phyloP scores from a whole-genome alignment of 1,139 yeast species.

The Debaryomyces sp. region DNA sequence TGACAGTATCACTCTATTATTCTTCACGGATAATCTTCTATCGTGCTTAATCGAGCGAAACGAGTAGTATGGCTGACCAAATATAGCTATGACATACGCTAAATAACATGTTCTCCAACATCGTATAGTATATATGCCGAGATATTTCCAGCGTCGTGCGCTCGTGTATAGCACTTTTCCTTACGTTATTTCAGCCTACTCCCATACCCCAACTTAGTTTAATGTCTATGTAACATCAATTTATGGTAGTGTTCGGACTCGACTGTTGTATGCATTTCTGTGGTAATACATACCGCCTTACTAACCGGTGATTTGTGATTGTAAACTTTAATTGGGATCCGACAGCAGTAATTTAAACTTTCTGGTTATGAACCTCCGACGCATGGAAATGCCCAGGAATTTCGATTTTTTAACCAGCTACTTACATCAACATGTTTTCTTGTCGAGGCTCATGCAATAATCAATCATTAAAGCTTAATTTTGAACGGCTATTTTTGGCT shows the following conservation, averaged over 20 bases:
- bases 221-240: background rate
- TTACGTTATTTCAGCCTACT: background rate
- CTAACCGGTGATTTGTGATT: background rate
- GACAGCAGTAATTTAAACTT: background rate
- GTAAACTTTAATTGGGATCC: background rate
- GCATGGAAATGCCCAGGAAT: background rate
- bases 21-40: background rate
- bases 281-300: background rate
- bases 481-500: background rate
- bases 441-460: background rate
- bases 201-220: background rate
- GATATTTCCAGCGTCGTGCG: background rate
- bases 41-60: background rate
- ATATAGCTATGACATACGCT: too few relatives aligned
- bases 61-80: background rate
- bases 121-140: background rate
- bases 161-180: background rate
- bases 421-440: background rate
- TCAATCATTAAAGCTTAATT: background rate
- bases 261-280: background rate
- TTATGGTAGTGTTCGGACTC: background rate
- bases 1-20: background rate
- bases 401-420: slow-evolving; percentile 3
- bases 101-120: background rate
- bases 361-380: background rate